These are phyloP conservation scores for Carallia brachiata DNA, from an alignment of 345 rosid species.

Conservation along the genomic window DNA sequence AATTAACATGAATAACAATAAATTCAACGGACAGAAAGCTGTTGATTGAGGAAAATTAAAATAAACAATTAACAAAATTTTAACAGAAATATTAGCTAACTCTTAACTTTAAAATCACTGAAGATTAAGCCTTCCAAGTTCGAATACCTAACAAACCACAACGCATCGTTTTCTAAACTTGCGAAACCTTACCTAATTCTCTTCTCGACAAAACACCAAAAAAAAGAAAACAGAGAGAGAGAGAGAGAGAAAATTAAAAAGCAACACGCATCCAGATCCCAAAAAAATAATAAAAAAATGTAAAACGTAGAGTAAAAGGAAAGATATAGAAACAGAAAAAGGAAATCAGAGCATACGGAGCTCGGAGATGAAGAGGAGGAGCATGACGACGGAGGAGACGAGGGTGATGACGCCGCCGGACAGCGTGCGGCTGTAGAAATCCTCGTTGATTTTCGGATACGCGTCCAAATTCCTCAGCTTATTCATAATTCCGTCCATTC, in stretches of 20 bases:
- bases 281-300: not conserved
- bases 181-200: no score
- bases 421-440: slow-evolving; percentile 90
- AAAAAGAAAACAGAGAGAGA: not conserved
- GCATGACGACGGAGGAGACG: slow-evolving; percentile 82
- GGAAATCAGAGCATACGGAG: slow-evolving; percentile 47
- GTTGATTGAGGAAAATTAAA: no score
- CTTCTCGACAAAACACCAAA: not conserved
- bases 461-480: slow-evolving; percentile 87
- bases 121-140: no score
- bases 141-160: no score
- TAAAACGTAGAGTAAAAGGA: not conserved
- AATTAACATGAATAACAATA: not conserved
- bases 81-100: not conserved
- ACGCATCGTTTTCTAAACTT: no score
- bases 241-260: no score
- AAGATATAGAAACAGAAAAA: not conserved
- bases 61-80: not conserved
- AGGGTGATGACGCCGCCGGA: slow-evolving; percentile 94
- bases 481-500: slow-evolving; percentile 27
- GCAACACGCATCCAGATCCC: slow-evolving; percentile 4
- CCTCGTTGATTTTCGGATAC: slow-evolving; percentile 94
- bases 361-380: slow-evolving; percentile 94
- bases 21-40: no score
- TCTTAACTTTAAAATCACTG: no score